These are phyloP conservation scores for Tylopilus felleus DNA, from an alignment of 768 basidiomycete species.

Conservation along the genomic window DNA sequence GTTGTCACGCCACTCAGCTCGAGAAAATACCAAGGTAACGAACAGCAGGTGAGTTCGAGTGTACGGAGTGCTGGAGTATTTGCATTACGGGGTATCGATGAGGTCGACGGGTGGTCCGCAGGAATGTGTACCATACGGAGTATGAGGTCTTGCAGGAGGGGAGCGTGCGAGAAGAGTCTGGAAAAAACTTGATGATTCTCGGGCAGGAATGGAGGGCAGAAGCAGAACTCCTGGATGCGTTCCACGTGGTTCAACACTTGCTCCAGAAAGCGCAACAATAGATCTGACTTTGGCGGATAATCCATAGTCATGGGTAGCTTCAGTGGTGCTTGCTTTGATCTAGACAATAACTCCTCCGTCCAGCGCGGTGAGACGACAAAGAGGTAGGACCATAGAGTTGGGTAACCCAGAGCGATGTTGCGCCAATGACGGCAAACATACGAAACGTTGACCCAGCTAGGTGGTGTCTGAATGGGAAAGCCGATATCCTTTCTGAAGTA, in stretches of 20 bases:
- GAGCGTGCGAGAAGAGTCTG: not conserved
- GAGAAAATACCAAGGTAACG: not conserved
- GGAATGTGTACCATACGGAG: not conserved
- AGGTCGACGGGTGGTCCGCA: not conserved
- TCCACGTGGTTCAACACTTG: not conserved
- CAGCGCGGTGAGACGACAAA: conserved; percentile 31
- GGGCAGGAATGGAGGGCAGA: no score
- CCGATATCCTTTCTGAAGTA: not conserved
- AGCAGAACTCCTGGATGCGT: not conserved
- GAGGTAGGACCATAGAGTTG: conserved; percentile 38
- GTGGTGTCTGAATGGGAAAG: not conserved
- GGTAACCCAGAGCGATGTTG: conserved; percentile 37
- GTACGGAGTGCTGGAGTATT: not conserved
- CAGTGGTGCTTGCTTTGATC: conserved; percentile 39
- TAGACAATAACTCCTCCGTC: conserved; percentile 39
- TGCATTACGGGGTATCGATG: not conserved
- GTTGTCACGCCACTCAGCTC: conserved; percentile 27
- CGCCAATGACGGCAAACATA: conserved; percentile 37
- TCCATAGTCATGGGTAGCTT: not conserved
- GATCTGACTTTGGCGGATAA: not conserved
- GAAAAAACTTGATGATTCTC: no score
- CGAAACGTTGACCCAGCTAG: conserved; percentile 8
- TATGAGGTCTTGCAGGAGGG: not conserved
- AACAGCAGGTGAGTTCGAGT: not conserved
- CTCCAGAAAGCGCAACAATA: not conserved